These are phyloP conservation scores for Calonectria hawksworthii DNA, from an alignment of 2,329 filamentous ascomycete genomes.

Conservation along the genomic window DNA sequence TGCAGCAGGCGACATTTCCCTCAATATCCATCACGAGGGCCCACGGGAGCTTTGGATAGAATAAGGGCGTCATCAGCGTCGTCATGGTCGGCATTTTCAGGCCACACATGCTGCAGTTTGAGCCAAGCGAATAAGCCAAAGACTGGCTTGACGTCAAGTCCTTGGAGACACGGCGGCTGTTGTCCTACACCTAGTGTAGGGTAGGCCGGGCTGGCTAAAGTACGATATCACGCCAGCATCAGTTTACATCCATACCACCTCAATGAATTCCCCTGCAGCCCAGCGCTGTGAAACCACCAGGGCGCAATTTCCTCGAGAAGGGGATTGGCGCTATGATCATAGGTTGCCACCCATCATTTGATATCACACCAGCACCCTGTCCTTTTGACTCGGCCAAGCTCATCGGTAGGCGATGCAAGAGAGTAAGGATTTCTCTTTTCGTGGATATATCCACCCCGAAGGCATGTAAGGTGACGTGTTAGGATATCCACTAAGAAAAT, in stretches of 20 bases:
- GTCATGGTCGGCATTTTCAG: neutral
- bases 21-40: constrained; percentile 20
- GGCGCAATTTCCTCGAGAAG: constrained; percentile 1
- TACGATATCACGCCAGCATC: constrained; percentile 23
- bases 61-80: neutral
- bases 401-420: neutral
- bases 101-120: neutral
- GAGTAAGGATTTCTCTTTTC: constrained; percentile 1
- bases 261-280: constrained; percentile 19
- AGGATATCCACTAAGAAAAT: constrained; percentile 7
- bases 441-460: constrained; percentile 16
- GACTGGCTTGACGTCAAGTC: neutral
- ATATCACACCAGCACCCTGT: neutral
- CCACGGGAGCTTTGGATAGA: neutral
- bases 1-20: constrained; percentile 9
- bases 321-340: neutral
- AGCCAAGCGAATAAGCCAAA: neutral
- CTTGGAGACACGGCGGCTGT: neutral
- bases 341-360: neutral
- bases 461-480: constrained; percentile 28
- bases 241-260: constrained; percentile 6
- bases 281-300: neutral
- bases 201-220: neutral
- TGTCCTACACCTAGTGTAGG: constrained; percentile 17
- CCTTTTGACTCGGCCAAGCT: neutral